Conservation (phyloP, 2,329 filamentous ascomycete genomes). For the Ilyonectria mors-panacis region DNA sequence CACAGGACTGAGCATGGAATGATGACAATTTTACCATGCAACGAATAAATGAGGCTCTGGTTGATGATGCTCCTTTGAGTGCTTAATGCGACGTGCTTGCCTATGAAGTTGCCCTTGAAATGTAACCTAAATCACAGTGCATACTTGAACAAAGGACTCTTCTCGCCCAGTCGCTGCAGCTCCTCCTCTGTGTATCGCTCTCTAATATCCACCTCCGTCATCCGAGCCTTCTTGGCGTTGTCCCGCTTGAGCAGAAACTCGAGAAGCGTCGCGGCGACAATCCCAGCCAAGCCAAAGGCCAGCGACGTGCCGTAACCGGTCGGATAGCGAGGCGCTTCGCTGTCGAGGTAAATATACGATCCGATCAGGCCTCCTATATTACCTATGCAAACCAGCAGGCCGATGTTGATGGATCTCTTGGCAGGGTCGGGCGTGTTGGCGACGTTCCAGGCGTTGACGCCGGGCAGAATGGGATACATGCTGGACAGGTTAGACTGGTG, state of each 20-base stretch:
- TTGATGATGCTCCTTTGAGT: no score
- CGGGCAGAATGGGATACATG: constrained; percentile 60
- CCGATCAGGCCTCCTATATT: constrained; percentile 60
- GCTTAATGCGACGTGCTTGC: no score
- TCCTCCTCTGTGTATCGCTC: constrained; percentile 48
- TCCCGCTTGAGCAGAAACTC: constrained; percentile 49
- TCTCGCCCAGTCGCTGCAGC: constrained; percentile 51
- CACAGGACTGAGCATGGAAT: no score
- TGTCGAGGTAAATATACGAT: constrained; percentile 55
- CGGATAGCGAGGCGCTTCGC: constrained; percentile 52
- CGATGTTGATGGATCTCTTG: constrained; percentile 60
- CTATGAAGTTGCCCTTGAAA: no score
- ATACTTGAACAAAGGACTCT: constrained; percentile 53
- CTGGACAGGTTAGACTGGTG: constrained; percentile 57
- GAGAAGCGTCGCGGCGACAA: constrained; percentile 49
- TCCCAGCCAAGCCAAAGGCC: constrained; percentile 49
- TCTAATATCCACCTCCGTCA: constrained; percentile 45
- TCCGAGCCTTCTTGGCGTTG: constrained; percentile 46
- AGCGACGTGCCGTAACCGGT: constrained; percentile 54
- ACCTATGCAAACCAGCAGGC: constrained; percentile 57
- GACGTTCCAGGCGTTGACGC: constrained; percentile 57
- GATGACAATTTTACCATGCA: no score
- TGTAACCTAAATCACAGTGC: constrained; percentile 34
- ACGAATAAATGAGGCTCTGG: no score
- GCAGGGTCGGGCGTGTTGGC: constrained; percentile 56